A percentile compares a stretch with the other conserved stretches of the same genome.
Conservation (phyloP, 805 yeast genomes). For the Candida ovalis region DNA sequence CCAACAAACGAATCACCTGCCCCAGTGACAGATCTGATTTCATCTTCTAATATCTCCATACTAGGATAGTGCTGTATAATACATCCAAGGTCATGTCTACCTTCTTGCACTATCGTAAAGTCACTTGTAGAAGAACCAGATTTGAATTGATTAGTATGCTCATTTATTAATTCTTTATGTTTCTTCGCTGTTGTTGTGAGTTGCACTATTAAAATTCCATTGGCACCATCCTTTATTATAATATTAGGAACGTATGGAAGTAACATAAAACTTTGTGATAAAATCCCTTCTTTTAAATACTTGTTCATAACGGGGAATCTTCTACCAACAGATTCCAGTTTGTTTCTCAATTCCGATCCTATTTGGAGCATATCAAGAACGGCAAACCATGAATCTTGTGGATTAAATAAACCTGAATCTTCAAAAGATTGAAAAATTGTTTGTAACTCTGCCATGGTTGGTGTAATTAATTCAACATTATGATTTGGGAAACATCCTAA, state of each 20-base stretch:
- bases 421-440: slow-evolving; percentile 50
- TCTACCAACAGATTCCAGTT: slow-evolving; percentile 34
- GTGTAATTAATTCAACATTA: slow-evolving; percentile 50
- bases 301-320: slow-evolving; percentile 24
- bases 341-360: slow-evolving; percentile 42
- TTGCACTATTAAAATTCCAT: slow-evolving; percentile 54
- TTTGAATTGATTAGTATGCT: slow-evolving; percentile 3
- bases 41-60: slow-evolving; percentile 28
- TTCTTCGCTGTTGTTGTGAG: slow-evolving; percentile 29
- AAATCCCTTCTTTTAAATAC: slow-evolving; percentile 39
- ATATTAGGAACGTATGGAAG: slow-evolving; percentile 70
- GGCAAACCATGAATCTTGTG: slow-evolving; percentile 70
- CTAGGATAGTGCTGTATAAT: slow-evolving; percentile 58
- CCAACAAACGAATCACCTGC: slow-evolving; percentile 87
- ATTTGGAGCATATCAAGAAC: slow-evolving; percentile 57
- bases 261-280: slow-evolving; percentile 68
- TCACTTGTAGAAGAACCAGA: slow-evolving; percentile 2
- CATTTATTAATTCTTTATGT: slow-evolving; percentile 9
- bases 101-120: slow-evolving; percentile 22
- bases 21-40: slow-evolving; percentile 70
- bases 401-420: slow-evolving; percentile 39
- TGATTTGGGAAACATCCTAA: slow-evolving; percentile 47
- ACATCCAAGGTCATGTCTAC: slow-evolving; percentile 42
- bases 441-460: slow-evolving; percentile 62
- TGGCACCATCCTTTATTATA: slow-evolving; percentile 60